Conservation (phyloP, 768 basidiomycete species). For the Suillus subalutaceus region DNA sequence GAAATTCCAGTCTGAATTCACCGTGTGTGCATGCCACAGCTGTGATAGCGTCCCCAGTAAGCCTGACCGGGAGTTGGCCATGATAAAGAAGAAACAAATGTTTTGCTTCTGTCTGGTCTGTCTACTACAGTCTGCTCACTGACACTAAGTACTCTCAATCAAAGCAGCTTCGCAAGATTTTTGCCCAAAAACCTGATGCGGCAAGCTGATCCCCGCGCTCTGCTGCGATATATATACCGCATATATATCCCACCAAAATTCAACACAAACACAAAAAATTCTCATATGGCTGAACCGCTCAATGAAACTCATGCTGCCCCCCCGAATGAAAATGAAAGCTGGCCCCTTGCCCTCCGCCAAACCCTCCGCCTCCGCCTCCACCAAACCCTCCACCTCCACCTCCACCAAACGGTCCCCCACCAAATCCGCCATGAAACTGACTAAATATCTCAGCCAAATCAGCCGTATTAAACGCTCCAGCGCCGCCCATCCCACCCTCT, state of each 20-base stretch:
- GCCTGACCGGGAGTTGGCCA: too few relatives aligned
- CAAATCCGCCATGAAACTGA: conserved; percentile 48
- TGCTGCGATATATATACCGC: not conserved
- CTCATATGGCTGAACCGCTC: not conserved
- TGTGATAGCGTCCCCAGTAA: too few relatives aligned
- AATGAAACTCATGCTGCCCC: not conserved
- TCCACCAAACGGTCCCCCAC: conserved; percentile 36
- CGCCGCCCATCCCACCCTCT: conserved; percentile 42
- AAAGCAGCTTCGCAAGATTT: not conserved
- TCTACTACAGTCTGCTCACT: too few relatives aligned
- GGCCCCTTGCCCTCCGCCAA: conserved; percentile 24
- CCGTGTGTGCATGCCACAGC: too few relatives aligned
- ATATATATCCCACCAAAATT: not conserved
- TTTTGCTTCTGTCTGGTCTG: too few relatives aligned
- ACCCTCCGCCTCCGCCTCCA: conserved; percentile 16
- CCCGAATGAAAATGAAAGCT: conserved; percentile 34
- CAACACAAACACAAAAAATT: not conserved
- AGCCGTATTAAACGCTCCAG: conserved; percentile 48
- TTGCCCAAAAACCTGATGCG: not conserved
- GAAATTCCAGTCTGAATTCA: too few relatives aligned
- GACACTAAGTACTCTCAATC: not conserved
- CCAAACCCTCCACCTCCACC: conserved; percentile 5
- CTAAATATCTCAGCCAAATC: conserved; percentile 69
- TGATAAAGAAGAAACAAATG: too few relatives aligned
- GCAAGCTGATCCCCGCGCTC: not conserved